Evolutionary conservation across 2,329 filamentous ascomycete species (phyloP).

Genomic region (Colletotrichum horii): DNA sequence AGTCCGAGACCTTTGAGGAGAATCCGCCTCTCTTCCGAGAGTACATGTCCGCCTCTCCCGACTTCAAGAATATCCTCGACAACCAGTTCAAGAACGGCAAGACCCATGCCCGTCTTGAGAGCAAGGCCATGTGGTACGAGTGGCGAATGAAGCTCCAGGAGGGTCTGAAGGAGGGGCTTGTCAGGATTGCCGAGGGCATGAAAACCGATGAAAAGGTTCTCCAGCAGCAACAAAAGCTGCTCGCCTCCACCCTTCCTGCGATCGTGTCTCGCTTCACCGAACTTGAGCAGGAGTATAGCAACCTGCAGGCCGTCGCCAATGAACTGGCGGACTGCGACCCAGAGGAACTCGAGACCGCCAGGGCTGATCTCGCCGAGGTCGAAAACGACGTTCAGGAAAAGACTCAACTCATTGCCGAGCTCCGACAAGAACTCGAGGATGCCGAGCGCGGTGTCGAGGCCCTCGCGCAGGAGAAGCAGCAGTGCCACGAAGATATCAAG

Average conservation of each 20-base stretch:
- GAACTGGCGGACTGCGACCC: slow-evolving; percentile 83
- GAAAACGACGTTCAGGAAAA: slow-evolving; percentile 75
- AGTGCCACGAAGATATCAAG: slow-evolving; percentile 75
- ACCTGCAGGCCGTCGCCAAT: slow-evolving; percentile 73
- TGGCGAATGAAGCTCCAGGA: slow-evolving; percentile 91
- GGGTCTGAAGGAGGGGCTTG: slow-evolving; percentile 80
- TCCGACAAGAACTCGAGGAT: slow-evolving; percentile 70
- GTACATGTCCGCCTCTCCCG: slow-evolving; percentile 84
- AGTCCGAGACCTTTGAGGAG: slow-evolving; percentile 85
- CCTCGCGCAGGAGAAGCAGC: slow-evolving; percentile 69
- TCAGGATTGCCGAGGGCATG: slow-evolving; percentile 79
- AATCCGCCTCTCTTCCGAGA: slow-evolving; percentile 92
- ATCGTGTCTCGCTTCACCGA: slow-evolving; percentile 65
- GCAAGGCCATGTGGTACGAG: slow-evolving; percentile 97
- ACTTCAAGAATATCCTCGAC: slow-evolving; percentile 88
- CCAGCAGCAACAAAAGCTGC: slow-evolving; percentile 68
- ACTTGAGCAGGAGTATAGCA: slow-evolving; percentile 68
- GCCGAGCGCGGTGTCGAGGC: slow-evolving; percentile 70
- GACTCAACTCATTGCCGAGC: slow-evolving; percentile 67
- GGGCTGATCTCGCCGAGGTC: slow-evolving; percentile 68
- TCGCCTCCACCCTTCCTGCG: slow-evolving; percentile 71
- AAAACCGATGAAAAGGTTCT: slow-evolving; percentile 72
- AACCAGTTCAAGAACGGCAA: slow-evolving; percentile 98
- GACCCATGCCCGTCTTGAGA: slow-evolving; percentile 85
- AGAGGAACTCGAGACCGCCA: slow-evolving; percentile 74